These are phyloP conservation scores for Themeda triandra DNA, from an alignment of 176 grass and related monocot genomes.

Conservation along the genomic window DNA sequence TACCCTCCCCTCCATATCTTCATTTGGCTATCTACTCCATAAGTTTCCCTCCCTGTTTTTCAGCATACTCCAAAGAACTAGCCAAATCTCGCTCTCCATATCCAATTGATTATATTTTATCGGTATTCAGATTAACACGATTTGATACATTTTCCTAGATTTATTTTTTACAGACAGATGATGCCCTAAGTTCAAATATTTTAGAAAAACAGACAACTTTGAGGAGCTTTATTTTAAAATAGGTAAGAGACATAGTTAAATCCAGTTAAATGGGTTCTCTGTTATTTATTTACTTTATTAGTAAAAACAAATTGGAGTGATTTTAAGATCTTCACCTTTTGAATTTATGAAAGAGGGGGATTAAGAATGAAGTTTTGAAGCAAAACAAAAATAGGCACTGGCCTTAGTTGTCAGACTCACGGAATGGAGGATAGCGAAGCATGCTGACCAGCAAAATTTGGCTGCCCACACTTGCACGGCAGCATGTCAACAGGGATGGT, in stretches of 20 bases:
- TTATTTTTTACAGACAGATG: no score
- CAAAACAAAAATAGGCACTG: neutral
- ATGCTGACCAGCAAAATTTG: neutral
- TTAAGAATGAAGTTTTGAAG: neutral
- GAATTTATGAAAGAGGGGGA: neutral
- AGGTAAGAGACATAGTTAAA: neutral
- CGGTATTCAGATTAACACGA: neutral
- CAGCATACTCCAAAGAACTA: neutral
- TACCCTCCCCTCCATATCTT: neutral
- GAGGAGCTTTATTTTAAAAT: neutral
- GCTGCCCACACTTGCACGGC: neutral
- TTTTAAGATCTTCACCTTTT: neutral
- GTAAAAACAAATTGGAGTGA: neutral
- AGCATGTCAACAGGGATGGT: neutral
- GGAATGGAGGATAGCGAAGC: neutral
- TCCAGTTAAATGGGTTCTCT: neutral
- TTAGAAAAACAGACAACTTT: neutral
- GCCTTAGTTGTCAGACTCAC: neutral
- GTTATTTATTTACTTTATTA: neutral
- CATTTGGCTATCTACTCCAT: neutral
- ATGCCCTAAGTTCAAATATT: neutral
- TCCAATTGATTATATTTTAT: neutral
- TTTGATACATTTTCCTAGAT: neutral
- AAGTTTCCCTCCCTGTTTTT: neutral
- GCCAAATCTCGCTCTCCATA: neutral